phyloP scores from a whole-genome alignment of 495 filamentous ascomycete genomes.

The Xylaria sp. region DNA sequence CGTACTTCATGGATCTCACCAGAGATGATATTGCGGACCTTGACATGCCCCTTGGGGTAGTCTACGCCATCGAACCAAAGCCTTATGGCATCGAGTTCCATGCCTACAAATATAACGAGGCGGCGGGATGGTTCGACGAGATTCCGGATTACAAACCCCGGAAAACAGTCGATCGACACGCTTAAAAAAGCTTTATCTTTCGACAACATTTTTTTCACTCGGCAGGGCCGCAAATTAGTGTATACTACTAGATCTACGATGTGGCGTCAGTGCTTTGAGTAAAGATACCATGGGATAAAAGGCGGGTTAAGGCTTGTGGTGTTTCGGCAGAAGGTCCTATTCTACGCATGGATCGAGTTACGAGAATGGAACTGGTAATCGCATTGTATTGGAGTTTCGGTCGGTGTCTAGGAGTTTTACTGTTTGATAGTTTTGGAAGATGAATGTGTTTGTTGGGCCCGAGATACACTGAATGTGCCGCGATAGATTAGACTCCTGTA shows the following conservation, averaged over 20 bases:
- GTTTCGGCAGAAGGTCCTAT: slow-evolving; percentile 18
- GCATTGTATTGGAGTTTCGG: slow-evolving; percentile 13
- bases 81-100: slow-evolving; percentile 97
- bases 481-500: slow-evolving; percentile 1
- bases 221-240: slow-evolving; percentile 11
- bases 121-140: slow-evolving; percentile 79
- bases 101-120: slow-evolving; percentile 85
- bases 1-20: slow-evolving; percentile 92
- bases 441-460: neutral
- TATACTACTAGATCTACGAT: slow-evolving; percentile 20
- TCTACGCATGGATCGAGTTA: slow-evolving; percentile 17
- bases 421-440: neutral
- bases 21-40: slow-evolving; percentile 90
- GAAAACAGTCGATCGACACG: slow-evolving; percentile 56
- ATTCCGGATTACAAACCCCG: slow-evolving; percentile 76
- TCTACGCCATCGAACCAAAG: slow-evolving; percentile 95
- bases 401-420: neutral
- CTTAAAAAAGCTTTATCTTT: slow-evolving; percentile 30
- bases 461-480: neutral
- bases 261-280: slow-evolving; percentile 26
- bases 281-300: slow-evolving; percentile 28
- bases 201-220: slow-evolving; percentile 9
- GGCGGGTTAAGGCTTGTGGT: slow-evolving; percentile 5
- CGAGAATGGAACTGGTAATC: neutral
- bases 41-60: slow-evolving; percentile 88